Base-by-base conservation (phyloP, 768 basidiomycete species). In the Lactarius hatsudake region DNA sequence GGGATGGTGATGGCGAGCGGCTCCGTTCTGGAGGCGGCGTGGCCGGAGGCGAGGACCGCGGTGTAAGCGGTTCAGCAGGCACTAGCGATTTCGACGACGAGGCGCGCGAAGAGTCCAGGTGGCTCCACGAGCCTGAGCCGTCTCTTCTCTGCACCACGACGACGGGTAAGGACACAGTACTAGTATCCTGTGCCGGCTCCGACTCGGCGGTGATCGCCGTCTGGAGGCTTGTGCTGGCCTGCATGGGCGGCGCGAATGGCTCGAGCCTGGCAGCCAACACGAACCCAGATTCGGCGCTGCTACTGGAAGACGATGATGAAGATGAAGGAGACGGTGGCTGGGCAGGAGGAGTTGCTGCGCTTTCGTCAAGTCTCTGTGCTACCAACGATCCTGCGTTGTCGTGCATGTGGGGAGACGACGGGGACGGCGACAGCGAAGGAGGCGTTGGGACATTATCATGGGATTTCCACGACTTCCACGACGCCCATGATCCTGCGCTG, bases 181-280 rank as follows among this genome's bases (percentile, higher is more conserved):
- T 51, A 51, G 10, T 4, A 26, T 32, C 30, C 54, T 56, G 54
- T 56, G 28, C 28, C 2, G 54, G 17, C 10, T 56, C 54, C 54
- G 54, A 32, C 54, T 30, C 15, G 26, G 54, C 54, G 28, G 54
- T 56, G 17, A 56, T 56, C 7, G 54, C 30, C 17, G 54, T 56
- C 30, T 18, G 54, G 18, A 56, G 54, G 12, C 54, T 56, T 18
- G 54, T 9, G 54, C 28, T 56, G 54, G 54, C 54, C 15, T 56
- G 54, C 54, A 56, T 56, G 54, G 30, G 54, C 13, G 54, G 54
- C 54, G 54, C 54, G 54, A 56, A 56, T 32, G 28, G 26, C 54
- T 32, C 54, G 18, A 32, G 30, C 30, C 32, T 32, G 7, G 18
- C 26, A 13, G 53, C 23, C 17, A 18, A 15, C 10, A 30, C 53